Percentiles rank a stretch among this genome's conserved stretches.
Conservation (phyloP, 495 filamentous ascomycete species). For the Penicillium longicatenatum region DNA sequence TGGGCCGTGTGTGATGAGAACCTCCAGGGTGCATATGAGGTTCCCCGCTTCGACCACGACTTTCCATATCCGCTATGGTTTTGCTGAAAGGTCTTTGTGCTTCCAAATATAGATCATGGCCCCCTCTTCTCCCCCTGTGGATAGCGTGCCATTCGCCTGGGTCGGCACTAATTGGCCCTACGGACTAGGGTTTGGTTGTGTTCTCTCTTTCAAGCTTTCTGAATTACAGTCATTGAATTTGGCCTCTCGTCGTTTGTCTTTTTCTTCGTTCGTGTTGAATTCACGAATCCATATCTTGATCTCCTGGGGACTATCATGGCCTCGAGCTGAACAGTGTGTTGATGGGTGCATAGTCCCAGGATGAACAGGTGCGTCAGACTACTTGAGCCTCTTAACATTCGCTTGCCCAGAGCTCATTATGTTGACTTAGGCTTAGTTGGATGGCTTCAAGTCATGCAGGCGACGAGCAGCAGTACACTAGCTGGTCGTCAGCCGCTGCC, state of each 20-base stretch:
- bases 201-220: conserved; percentile 23
- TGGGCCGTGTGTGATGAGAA: conserved; percentile 32
- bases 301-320: conserved; percentile 33
- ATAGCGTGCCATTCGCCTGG: conserved; percentile 19
- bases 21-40: conserved; percentile 25
- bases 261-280: conserved; percentile 17
- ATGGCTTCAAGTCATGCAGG: conserved; percentile 39
- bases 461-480: conserved; percentile 40
- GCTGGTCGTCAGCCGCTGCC: conserved; percentile 36
- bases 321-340: conserved; percentile 29
- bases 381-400: conserved; percentile 10
- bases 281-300: conserved; percentile 15
- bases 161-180: conserved; percentile 26
- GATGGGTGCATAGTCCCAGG: conserved; percentile 29
- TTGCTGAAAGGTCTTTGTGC: conserved; percentile 8
- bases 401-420: conserved; percentile 4
- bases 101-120: conserved; percentile 36
- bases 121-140: conserved; percentile 16
- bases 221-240: conserved; percentile 13
- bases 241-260: conserved; percentile 14
- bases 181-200: conserved; percentile 16
- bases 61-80: conserved; percentile 1
- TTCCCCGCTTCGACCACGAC: conserved; percentile 17
- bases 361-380: conserved; percentile 44
- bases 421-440: conserved; percentile 39